These are phyloP conservation scores for Setomelanomma holmii DNA, from an alignment of 2,329 filamentous ascomycete genomes.

Conservation along the genomic window DNA sequence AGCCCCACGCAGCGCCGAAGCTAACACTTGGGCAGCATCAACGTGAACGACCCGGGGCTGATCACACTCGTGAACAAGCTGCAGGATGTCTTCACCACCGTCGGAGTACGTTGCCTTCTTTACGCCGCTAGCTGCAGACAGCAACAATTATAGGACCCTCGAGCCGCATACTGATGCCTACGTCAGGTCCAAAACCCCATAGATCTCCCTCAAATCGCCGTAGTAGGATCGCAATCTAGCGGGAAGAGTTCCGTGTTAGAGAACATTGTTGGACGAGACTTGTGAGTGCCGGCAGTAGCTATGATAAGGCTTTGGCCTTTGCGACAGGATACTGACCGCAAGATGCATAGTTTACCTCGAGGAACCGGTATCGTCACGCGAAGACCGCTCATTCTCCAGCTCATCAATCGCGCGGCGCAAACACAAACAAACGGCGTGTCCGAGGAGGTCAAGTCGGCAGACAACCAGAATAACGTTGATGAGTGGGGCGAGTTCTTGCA, in stretches of 20 bases:
- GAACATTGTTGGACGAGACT: constrained; percentile 98
- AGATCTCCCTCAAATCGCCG: constrained; percentile 96
- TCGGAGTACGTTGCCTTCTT: constrained; percentile 69
- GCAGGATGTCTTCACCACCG: constrained; percentile 98
- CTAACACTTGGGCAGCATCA: constrained; percentile 62
- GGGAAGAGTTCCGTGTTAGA: constrained; percentile 99
- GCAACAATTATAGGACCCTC: constrained; percentile 4
- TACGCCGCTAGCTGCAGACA: constrained; percentile 2
- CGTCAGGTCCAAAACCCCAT: constrained; percentile 93
- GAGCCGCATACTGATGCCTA: constrained; percentile 39
- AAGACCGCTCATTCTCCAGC: constrained; percentile 93
- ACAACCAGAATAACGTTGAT: constrained; percentile 88
- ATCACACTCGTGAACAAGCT: constrained; percentile 96
- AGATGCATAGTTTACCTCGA: constrained; percentile 77
- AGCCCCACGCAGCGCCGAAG: constrained; percentile 26
- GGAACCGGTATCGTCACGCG: constrained; percentile 97
- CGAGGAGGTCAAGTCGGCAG: constrained; percentile 70
- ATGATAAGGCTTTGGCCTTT: constrained; percentile 1
- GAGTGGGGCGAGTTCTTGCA: constrained; percentile 99
- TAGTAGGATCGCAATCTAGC: constrained; percentile 97
- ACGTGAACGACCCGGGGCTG: constrained; percentile 73
- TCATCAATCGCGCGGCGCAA: constrained; percentile 81
- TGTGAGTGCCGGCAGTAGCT: constrained; percentile 68
- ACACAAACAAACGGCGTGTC: constrained; percentile 72
- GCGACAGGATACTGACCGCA: constrained; percentile 32